These are phyloP conservation scores for Allium cepa DNA, from an alignment of 106 monocot species.

Conservation along the genomic window DNA sequence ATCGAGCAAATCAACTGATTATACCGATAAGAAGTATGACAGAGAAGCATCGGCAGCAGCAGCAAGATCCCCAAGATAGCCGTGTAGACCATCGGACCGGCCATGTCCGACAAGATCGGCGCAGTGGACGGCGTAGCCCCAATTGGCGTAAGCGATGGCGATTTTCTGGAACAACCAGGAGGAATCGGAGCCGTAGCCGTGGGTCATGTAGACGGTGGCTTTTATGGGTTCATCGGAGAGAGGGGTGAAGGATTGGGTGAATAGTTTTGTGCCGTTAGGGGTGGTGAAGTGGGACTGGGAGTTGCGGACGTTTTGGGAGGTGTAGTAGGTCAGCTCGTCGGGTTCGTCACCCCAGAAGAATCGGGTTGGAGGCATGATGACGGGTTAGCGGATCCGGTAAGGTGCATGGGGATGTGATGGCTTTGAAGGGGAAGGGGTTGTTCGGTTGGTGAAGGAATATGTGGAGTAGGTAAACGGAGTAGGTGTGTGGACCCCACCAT, in stretches of 20 bases:
- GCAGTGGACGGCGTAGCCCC: conserved; percentile 96
- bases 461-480: no score
- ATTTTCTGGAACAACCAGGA: conserved; percentile 98
- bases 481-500: no score
- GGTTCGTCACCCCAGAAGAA: conserved; percentile 84
- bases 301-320: conserved; percentile 63
- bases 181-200: conserved; percentile 93
- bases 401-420: background rate
- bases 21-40: conserved; percentile 60
- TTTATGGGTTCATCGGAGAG: conserved; percentile 33
- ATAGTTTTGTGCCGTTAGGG: conserved; percentile 48
- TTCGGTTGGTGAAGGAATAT: no score
- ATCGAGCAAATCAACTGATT: no score
- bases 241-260: conserved; percentile 87
- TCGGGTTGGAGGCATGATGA: background rate
- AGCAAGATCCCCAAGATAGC: conserved; percentile 49
- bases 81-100: conserved; percentile 67
- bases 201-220: conserved; percentile 89
- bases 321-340: conserved; percentile 63
- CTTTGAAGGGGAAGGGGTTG: no score
- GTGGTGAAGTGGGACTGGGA: conserved; percentile 60
- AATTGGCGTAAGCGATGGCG: conserved; percentile 65
- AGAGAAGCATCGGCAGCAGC: conserved; percentile 64
- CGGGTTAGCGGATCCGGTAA: background rate
- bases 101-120: conserved; percentile 97